phyloP scores from a whole-genome alignment of 768 basidiomycete species.

The Tulasnella sp. region DNA sequence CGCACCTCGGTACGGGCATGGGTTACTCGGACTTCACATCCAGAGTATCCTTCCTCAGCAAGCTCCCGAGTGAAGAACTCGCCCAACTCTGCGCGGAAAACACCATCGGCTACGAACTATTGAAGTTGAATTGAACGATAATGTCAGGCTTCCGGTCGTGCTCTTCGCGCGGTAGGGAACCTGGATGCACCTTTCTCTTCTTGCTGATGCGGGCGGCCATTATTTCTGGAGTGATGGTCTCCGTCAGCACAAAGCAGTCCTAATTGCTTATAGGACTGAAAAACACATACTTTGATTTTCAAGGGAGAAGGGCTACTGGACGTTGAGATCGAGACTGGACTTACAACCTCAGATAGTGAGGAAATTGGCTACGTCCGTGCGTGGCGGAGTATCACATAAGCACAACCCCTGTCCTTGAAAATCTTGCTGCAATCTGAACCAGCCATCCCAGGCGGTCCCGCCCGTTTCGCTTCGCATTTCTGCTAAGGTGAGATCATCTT shows the following conservation, averaged over 20 bases:
- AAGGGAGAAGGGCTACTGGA: background rate
- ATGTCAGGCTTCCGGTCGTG: background rate
- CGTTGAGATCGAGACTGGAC: background rate
- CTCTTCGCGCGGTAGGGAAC: background rate
- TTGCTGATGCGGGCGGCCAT: slow-evolving; percentile 91
- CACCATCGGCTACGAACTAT: slow-evolving; percentile 91
- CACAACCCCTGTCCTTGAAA: background rate
- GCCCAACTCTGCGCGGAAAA: slow-evolving; percentile 97
- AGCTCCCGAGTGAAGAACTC: slow-evolving; percentile 99
- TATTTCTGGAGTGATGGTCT: background rate
- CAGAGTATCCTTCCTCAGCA: slow-evolving; percentile 99
- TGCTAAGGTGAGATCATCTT: background rate
- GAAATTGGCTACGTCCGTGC: background rate
- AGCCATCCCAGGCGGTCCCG: background rate
- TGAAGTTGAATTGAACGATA: background rate
- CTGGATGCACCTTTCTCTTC: slow-evolving; percentile 62
- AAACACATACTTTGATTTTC: background rate
- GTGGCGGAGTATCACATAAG: background rate
- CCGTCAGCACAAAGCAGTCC: background rate
- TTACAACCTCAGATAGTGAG: background rate
- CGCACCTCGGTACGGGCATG: slow-evolving; percentile 93
- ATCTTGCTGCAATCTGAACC: background rate
- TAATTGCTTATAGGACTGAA: background rate
- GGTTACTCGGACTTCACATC: slow-evolving; percentile 98
- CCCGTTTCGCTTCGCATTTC: too few species aligned